Percentiles rank a stretch among this genome's conserved stretches.
Conservation (phyloP, 352 stramenopile species). For the Phytophthora vignae region DNA sequence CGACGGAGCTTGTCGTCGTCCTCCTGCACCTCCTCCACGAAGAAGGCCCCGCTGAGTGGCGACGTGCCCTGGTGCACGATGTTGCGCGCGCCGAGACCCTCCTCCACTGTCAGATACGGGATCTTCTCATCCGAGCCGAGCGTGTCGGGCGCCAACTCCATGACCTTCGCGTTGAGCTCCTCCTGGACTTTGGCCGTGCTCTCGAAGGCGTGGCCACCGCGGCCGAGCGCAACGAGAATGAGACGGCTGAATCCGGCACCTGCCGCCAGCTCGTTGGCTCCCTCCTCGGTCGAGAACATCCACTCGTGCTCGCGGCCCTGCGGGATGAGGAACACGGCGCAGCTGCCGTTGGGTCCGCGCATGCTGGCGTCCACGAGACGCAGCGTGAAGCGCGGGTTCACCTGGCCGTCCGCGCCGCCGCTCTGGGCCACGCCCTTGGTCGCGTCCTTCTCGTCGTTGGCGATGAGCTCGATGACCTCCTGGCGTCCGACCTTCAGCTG, state of each 20-base stretch:
- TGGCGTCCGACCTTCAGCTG: constrained; percentile 62
- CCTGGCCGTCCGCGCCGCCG: constrained; percentile 26
- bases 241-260: constrained; percentile 76
- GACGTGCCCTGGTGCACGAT: constrained; percentile 64
- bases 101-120: constrained; percentile 78
- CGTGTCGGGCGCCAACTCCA: constrained; percentile 66
- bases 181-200: constrained; percentile 73
- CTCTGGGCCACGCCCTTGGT: constrained; percentile 12
- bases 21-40: constrained; percentile 75
- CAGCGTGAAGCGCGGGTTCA: constrained; percentile 63
- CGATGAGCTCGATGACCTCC: constrained; percentile 66
- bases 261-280: constrained; percentile 62
- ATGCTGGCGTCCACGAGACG: constrained; percentile 62
- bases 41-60: constrained; percentile 65
- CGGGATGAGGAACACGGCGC: constrained; percentile 79
- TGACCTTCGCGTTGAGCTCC: constrained; percentile 75
- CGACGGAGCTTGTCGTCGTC: constrained; percentile 57
- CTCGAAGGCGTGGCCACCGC: constrained; percentile 64
- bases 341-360: constrained; percentile 61
- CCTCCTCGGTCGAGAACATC: constrained; percentile 81
- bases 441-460: constrained; percentile 44
- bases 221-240: constrained; percentile 72
- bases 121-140: constrained; percentile 57
- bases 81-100: constrained; percentile 65
- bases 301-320: constrained; percentile 86